Base-by-base conservation (phyloP, 345 rosid species). In the Eucalyptus erythrocorys region DNA sequence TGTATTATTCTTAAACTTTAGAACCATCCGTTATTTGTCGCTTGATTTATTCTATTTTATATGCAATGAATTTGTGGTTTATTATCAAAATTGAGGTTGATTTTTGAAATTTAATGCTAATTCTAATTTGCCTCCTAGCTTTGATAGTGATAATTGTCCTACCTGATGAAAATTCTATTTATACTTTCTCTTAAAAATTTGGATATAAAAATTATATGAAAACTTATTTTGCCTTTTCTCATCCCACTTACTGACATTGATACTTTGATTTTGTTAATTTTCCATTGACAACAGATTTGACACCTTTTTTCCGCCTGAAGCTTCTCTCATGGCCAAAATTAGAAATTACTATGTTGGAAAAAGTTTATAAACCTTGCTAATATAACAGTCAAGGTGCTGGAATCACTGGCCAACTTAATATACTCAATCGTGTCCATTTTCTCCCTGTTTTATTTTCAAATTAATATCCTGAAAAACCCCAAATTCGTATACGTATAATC, bases 401-500 rank as follows among this genome's bases (percentile, higher is more conserved):
- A n/a, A 14, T 14, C 76, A 55, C 12, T 3, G 61, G 27, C 30
- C 61, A 55, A 24, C 30, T 24, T 55, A 55, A 24, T 55, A 55
- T 24, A 55, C 6, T 24, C 61, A 55, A 55, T 24, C 6, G 0
- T 55, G 27, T 55, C 11, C 61, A 55, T 55, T 55, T 55, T 55
- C 27, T 55, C 22, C 13, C 10, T 9, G 12, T 55, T 8, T 55
- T 55, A 51, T 51, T 51, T 51, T 51, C 19, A 1, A 10, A 51
- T 7, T 51, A 7, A 51, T 51, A 51, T 4, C 55, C 0, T 19
- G 4, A 51, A 51, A 51, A 19, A 7, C 7, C 1, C 0, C 1
- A 51, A 51, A 19, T 0, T 1, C 0, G 0, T 51, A 1, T 10
- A 51, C 2, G 0, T 19, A 2, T 51, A 10, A 51, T 2, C 17